Conservation (phyloP, 108 stramenopile species). For the Ochromonas danica region DNA sequence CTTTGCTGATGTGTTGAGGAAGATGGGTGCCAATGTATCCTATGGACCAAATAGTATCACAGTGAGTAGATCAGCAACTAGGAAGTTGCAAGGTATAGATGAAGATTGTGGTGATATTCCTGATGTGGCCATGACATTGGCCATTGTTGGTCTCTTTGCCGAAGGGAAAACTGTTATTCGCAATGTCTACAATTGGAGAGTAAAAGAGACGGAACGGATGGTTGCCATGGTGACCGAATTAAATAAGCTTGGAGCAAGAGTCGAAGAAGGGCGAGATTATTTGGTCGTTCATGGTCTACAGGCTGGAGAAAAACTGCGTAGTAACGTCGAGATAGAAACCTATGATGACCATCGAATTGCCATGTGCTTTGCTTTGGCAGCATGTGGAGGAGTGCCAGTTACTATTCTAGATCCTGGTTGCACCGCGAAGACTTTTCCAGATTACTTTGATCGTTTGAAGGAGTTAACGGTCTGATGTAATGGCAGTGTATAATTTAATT, state of each 20-base stretch:
- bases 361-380: conserved; percentile 93
- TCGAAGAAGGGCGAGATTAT: conserved; percentile 88
- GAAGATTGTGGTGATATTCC: conserved; percentile 95
- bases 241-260: conserved; percentile 86
- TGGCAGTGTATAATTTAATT: conserved; percentile 11
- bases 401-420: conserved; percentile 90
- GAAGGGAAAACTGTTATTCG: conserved; percentile 92
- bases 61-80: conserved; percentile 71
- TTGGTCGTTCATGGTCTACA: conserved; percentile 84
- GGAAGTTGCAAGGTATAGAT: conserved; percentile 65
- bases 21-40: conserved; percentile 87
- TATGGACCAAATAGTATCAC: conserved; percentile 87
- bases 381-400: conserved; percentile 87
- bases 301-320: conserved; percentile 68
- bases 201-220: conserved; percentile 97
- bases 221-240: conserved; percentile 96
- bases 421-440: conserved; percentile 94
- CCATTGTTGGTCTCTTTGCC: conserved; percentile 87
- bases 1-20: conserved; percentile 88
- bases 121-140: conserved; percentile 96
- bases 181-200: conserved; percentile 93
- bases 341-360: conserved; percentile 98
- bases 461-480: not conserved
- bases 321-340: conserved; percentile 88
- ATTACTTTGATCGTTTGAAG: conserved; percentile 67